phyloP scores from a whole-genome alignment of 495 filamentous ascomycete species.

The Lophium mytilinum region DNA sequence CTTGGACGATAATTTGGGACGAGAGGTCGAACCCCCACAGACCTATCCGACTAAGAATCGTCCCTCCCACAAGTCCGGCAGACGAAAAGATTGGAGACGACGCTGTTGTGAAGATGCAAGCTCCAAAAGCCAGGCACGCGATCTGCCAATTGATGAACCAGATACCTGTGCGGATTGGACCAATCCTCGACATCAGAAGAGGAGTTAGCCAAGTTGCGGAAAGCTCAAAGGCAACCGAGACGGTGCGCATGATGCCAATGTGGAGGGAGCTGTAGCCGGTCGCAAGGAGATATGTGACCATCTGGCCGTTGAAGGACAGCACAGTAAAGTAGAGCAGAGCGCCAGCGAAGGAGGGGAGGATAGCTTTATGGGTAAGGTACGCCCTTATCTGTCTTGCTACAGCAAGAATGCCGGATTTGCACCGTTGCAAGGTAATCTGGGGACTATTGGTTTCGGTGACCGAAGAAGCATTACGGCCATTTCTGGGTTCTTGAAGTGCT shows the following conservation, averaged over 20 bases:
- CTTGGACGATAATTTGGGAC: constrained; percentile 57
- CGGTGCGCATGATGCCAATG: constrained; percentile 35
- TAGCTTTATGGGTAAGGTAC: constrained; percentile 4
- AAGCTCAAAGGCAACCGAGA: constrained; percentile 39
- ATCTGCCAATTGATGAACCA: constrained; percentile 62
- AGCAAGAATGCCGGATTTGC: too few relatives aligned
- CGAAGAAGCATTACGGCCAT: too few relatives aligned
- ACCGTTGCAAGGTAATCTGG: too few relatives aligned
- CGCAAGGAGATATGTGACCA: constrained; percentile 39
- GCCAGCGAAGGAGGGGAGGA: constrained; percentile 36
- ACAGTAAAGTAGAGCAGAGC: constrained; percentile 40
- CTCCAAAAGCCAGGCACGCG: constrained; percentile 35
- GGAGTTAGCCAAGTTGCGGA: constrained; percentile 46
- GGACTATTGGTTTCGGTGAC: too few relatives aligned
- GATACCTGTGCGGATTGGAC: constrained; percentile 49
- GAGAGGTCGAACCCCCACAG: constrained; percentile 63
- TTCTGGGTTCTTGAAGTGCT: too few relatives aligned
- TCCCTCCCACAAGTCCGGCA: constrained; percentile 36
- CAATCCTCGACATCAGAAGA: constrained; percentile 45
- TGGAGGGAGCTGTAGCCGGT: constrained; percentile 31
- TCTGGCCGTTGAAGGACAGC: constrained; percentile 35
- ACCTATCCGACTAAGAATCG: constrained; percentile 50
- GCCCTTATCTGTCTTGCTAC: too few relatives aligned
- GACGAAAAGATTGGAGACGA: too few relatives aligned
- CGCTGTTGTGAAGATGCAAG: too few relatives aligned